A percentile compares a stretch with the other conserved stretches of the same genome.
These are phyloP conservation scores for Aureobasidium sp. DNA, from an alignment of 2,329 filamentous ascomycete species.

Conservation along the genomic window DNA sequence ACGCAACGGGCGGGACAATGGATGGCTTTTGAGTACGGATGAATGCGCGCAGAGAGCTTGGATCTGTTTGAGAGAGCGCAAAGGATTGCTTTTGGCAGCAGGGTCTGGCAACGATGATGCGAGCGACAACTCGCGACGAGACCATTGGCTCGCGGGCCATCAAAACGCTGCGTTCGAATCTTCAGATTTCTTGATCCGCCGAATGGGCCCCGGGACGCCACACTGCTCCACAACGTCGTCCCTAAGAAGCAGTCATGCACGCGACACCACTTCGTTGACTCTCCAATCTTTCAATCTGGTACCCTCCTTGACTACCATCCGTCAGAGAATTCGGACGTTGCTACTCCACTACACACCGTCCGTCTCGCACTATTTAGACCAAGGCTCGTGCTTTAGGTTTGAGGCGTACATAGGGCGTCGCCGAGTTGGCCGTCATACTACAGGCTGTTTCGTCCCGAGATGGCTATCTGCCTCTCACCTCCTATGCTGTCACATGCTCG, in stretches of 20 bases:
- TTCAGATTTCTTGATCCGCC: not conserved
- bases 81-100: not conserved
- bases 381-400: not conserved
- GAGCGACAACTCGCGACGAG: not conserved
- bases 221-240: not conserved
- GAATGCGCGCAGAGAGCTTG: not conserved
- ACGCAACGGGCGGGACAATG: conserved; percentile 6
- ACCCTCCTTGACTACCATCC: not conserved
- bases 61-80: not conserved
- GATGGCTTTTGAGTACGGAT: not conserved
- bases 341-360: not conserved
- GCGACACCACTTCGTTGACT: not conserved
- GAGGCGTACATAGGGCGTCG: not conserved
- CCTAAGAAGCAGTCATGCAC: not conserved
- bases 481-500: too few relatives aligned
- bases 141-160: not conserved
- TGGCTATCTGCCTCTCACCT: too few relatives aligned
- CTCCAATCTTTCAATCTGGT: not conserved
- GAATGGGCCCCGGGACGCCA: not conserved
- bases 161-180: not conserved
- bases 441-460: too few relatives aligned
- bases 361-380: not conserved
- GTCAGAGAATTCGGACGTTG: not conserved
- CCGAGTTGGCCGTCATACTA: not conserved
- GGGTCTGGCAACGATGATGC: not conserved